These are phyloP conservation scores for Annulohypoxylon truncatum DNA, from an alignment of 2,329 filamentous ascomycete genomes.

Conservation along the genomic window DNA sequence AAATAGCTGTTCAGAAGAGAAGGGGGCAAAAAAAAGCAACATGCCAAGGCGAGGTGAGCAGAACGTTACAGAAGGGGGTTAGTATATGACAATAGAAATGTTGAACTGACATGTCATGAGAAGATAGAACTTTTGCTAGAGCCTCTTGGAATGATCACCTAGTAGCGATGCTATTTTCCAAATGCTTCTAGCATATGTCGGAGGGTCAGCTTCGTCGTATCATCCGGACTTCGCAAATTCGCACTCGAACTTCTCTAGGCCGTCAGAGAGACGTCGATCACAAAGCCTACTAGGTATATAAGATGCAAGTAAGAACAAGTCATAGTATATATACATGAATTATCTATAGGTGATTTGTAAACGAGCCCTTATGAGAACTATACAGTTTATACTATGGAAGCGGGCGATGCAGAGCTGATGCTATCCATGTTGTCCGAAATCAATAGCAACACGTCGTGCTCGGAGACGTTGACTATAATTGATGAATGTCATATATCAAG, in stretches of 20 bases:
- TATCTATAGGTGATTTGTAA: neutral
- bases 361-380: neutral
- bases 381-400: neutral
- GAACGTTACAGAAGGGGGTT: slow-evolving; percentile 16
- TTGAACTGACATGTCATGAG: slow-evolving; percentile 25
- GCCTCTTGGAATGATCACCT: slow-evolving; percentile 36
- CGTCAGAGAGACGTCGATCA: neutral
- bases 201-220: slow-evolving; percentile 9
- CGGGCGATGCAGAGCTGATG: neutral
- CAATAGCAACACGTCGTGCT: slow-evolving; percentile 18
- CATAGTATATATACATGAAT: slow-evolving; percentile 15
- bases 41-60: slow-evolving; percentile 17
- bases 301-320: neutral
- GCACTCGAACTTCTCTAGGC: neutral
- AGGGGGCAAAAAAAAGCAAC: slow-evolving; percentile 23
- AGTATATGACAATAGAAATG: slow-evolving; percentile 16
- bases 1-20: neutral
- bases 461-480: slow-evolving; percentile 8
- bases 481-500: slow-evolving; percentile 16
- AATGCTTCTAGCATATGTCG: slow-evolving; percentile 15
- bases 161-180: slow-evolving; percentile 35
- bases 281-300: neutral
- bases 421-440: slow-evolving; percentile 6
- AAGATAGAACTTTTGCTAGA: slow-evolving; percentile 12
- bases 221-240: slow-evolving; percentile 15